Conservation (phyloP, 768 basidiomycete genomes). For the Trametes coccinea region DNA sequence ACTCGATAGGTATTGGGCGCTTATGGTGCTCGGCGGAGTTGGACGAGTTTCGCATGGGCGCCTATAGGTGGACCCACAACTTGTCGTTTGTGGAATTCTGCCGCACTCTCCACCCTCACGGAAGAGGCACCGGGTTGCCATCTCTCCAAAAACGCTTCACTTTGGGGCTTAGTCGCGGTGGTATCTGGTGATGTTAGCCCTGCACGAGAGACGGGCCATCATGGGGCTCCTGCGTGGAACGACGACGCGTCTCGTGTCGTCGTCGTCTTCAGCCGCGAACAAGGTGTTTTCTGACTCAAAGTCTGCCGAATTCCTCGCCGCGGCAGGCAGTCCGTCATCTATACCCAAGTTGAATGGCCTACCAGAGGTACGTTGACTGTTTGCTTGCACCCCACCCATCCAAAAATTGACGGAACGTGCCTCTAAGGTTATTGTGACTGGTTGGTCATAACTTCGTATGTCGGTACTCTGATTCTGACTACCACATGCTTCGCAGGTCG, state of each 20-base stretch:
- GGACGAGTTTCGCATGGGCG: background rate
- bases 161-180: too few species aligned
- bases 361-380: conserved; percentile 27
- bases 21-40: too few species aligned
- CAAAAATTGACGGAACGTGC: background rate
- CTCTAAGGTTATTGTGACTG: conserved; percentile 30
- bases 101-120: too few species aligned
- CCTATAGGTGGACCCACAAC: background rate
- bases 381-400: background rate
- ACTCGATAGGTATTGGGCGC: too few species aligned
- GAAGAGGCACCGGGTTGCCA: too few species aligned
- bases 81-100: background rate
- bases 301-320: conserved; percentile 29
- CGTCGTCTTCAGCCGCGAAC: background rate
- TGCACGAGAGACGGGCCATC: background rate
- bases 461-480: background rate
- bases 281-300: conserved; percentile 22
- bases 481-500: conserved; percentile 47
- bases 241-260: conserved; percentile 1
- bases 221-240: background rate
- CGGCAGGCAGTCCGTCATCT: conserved; percentile 19
- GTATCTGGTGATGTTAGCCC: background rate
- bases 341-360: conserved; percentile 27
- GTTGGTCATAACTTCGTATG: conserved; percentile 6
- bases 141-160: too few species aligned